Evolutionary conservation across 106 monocot species (phyloP).

Genomic region (Phalaenopsis equestris): DNA sequence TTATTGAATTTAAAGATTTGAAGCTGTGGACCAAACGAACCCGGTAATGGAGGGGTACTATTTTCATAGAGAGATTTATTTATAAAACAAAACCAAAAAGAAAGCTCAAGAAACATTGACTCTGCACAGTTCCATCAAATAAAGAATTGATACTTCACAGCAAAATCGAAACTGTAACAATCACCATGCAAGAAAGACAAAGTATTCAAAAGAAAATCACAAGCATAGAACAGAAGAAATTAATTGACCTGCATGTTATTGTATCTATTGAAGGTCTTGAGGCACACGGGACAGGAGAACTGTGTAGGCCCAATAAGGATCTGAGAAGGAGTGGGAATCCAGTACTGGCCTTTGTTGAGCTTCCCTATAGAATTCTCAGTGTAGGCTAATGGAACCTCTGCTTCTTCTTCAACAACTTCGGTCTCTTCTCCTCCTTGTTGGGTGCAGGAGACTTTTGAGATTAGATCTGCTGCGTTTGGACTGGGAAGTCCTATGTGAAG

Average conservation of each 20-base stretch:
- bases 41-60: background rate
- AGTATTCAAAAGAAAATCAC: background rate
- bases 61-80: no score
- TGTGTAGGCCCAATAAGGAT: conserved; percentile 42
- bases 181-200: background rate
- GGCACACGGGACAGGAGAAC: conserved; percentile 12
- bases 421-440: conserved; percentile 5
- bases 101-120: no score
- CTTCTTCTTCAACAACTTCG: conserved; percentile 15
- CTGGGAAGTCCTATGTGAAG: conserved; percentile 55
- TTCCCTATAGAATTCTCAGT: conserved; percentile 34
- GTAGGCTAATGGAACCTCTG: conserved; percentile 19
- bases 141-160: conserved; percentile 3
- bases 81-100: no score
- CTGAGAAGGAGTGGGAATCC: conserved; percentile 69
- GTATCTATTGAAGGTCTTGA: conserved; percentile 15
- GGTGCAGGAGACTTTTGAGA: conserved; percentile 25
- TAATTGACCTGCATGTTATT: conserved; percentile 14
- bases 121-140: conserved; percentile 24
- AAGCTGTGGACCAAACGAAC: background rate
- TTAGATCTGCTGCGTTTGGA: conserved; percentile 32
- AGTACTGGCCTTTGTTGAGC: conserved; percentile 67
- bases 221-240: conserved; percentile 9
- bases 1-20: background rate
- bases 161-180: background rate